Evolutionary conservation across 2,329 filamentous ascomycete genomes (phyloP), one percentile per base, ranked within the genome.

Genomic region (Claviceps pazoutovae): DNA sequence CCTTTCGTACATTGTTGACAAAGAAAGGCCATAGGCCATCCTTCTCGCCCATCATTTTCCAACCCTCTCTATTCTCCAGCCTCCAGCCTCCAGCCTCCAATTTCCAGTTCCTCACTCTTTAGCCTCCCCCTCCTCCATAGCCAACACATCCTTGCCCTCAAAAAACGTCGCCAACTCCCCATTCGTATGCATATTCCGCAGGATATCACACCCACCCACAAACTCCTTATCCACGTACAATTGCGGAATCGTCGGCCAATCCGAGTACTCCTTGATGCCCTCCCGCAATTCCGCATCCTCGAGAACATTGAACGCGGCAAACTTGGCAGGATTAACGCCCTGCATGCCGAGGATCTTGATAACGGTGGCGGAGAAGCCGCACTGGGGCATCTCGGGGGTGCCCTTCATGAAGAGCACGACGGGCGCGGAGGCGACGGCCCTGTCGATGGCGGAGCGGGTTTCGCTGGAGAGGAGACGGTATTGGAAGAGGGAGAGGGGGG

Each of bases 371-470:
- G 91, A 97, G 76, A 96, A 98, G 46, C 93, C 93, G 71, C 93
- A 98, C 69, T 96, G 90, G 19, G 93, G 93, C 55, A 82, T 88
- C 72, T 96, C 90, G 53, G 93, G 93, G 1, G 93, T 97, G 54
- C 93, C 93, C 75, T 98, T 98, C 93, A 98, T 98, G 76, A 98
- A 98, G 53, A 98, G 77, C 1, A 98, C 93, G 0, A 98, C 91
- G 2, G 91, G 91, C 0, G 90, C 86, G 1, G 89, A 90, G 23
- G 73, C 75, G 16, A 98, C 84, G 36, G 91, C 91, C 67, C 89
- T 88, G 68, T 96, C 88, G 62, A 98, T 98, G 26, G 90, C 89
- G 41, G 80, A 71, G 56, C 79, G 82, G 11, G 87, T 93, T 64
- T 88, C 79, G 60, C 83, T 79, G 36, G 91, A 96, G 47, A 98